Conservation (phyloP, 2,329 filamentous ascomycete species). For the Chalaropsis ovoidea region DNA sequence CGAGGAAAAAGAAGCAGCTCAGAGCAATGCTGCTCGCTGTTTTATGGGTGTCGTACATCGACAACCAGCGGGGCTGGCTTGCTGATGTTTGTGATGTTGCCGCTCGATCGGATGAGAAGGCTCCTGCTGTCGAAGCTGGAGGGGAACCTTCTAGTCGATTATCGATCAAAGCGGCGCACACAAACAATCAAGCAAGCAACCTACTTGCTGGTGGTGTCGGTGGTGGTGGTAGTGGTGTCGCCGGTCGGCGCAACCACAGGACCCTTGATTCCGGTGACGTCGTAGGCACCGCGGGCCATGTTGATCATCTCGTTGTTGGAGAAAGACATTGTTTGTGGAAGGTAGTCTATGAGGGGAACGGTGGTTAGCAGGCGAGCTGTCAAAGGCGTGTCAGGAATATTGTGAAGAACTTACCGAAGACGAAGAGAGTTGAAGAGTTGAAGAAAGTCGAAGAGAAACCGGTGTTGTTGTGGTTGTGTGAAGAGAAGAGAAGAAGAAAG, state of each 20-base stretch:
- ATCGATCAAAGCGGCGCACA: background rate
- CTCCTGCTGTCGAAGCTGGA: background rate
- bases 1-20: background rate
- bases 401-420: background rate
- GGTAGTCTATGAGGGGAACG: background rate
- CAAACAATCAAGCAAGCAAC: background rate
- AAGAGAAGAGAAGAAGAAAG: background rate
- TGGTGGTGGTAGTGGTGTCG: slow-evolving; percentile 25
- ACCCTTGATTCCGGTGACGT: slow-evolving; percentile 42
- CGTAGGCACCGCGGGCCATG: slow-evolving; percentile 45
- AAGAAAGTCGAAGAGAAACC: background rate
- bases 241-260: slow-evolving; percentile 33
- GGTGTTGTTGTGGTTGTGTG: background rate
- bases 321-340: slow-evolving; percentile 34
- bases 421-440: background rate
- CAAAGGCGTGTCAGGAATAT: background rate
- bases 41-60: background rate
- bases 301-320: slow-evolving; percentile 33
- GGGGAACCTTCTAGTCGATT: background rate
- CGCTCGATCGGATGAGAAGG: background rate
- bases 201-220: slow-evolving; percentile 4
- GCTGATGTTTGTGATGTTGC: background rate
- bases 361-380: background rate
- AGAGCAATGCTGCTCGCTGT: background rate
- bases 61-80: background rate